Percentiles rank a stretch among this genome's conserved stretches.
Conservation (phyloP, 345 rosid species). For the Luvunga scandens region DNA sequence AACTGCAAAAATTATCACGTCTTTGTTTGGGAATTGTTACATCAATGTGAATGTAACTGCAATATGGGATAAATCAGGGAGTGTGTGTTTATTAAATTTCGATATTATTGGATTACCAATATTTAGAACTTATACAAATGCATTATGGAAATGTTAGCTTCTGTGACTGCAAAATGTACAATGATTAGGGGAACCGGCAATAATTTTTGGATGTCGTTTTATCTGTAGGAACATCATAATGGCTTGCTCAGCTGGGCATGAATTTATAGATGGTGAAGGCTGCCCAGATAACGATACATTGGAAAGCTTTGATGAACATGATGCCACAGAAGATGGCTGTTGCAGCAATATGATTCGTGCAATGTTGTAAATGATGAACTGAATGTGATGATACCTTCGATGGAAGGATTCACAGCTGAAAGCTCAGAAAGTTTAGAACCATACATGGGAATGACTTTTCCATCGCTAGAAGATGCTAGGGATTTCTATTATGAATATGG, state of each 20-base stretch:
- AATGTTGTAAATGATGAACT: slow-evolving; percentile 9
- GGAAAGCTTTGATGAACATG: slow-evolving; percentile 22
- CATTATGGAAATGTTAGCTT: not conserved
- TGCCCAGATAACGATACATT: slow-evolving; percentile 27
- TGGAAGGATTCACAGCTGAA: not conserved
- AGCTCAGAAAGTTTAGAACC: slow-evolving; percentile 23
- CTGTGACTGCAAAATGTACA: not conserved
- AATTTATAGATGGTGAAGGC: slow-evolving; percentile 24
- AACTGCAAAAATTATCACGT: not conserved
- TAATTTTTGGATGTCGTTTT: not conserved
- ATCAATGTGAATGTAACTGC: not conserved
- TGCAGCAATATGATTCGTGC: slow-evolving; percentile 11
- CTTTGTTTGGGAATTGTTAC: not conserved
- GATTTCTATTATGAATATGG: slow-evolving; percentile 43
- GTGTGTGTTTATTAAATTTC: no score
- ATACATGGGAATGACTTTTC: slow-evolving; percentile 31
- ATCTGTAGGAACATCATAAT: slow-evolving; percentile 11
- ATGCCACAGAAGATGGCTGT: slow-evolving; percentile 15
- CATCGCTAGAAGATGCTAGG: slow-evolving; percentile 36
- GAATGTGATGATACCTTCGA: slow-evolving; percentile 21
- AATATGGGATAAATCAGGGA: not conserved
- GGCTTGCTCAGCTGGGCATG: slow-evolving; percentile 15
- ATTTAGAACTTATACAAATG: not conserved
- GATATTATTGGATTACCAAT: not conserved
- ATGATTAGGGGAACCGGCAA: not conserved